These are phyloP conservation scores for Poronia punctata DNA, from an alignment of 495 filamentous ascomycete species.

Conservation along the genomic window DNA sequence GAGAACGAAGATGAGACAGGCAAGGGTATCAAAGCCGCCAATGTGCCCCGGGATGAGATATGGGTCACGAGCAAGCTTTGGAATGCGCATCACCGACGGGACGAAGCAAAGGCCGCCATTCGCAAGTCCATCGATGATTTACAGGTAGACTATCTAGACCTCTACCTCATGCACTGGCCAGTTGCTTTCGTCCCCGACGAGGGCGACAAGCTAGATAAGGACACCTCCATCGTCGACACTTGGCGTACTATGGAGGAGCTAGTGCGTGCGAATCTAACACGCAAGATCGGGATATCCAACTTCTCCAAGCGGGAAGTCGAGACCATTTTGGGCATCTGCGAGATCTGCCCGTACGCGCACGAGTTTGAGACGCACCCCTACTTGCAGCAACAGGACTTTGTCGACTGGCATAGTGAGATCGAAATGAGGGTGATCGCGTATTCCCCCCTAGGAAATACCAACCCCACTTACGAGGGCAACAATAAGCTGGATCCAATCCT, in stretches of 20 bases:
- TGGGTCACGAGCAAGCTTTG: constrained; percentile 69
- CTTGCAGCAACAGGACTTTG: constrained; percentile 54
- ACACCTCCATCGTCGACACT: constrained; percentile 41
- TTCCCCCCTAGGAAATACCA: constrained; percentile 67
- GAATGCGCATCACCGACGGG: constrained; percentile 60
- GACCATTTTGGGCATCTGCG: constrained; percentile 45
- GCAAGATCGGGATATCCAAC: constrained; percentile 64
- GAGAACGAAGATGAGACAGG: constrained; percentile 41
- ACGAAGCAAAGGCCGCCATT: constrained; percentile 52
- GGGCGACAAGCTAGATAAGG: constrained; percentile 34
- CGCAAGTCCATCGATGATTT: constrained; percentile 56
- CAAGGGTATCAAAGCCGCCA: constrained; percentile 48
- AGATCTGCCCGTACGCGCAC: constrained; percentile 57
- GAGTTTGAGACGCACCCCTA: constrained; percentile 52
- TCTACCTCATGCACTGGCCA: constrained; percentile 67
- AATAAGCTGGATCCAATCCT: constrained; percentile 21
- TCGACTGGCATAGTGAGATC: constrained; percentile 45
- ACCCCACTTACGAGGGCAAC: constrained; percentile 46
- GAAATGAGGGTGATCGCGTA: constrained; percentile 60
- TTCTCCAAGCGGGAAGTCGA: constrained; percentile 56
- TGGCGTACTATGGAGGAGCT: constrained; percentile 61
- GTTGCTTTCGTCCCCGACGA: constrained; percentile 38
- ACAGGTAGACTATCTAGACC: constrained; percentile 58
- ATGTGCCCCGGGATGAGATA: constrained; percentile 51
- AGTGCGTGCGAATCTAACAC: constrained; percentile 38